phyloP scores from a whole-genome alignment of 805 yeast species.

The Zygoascus tannicola region DNA sequence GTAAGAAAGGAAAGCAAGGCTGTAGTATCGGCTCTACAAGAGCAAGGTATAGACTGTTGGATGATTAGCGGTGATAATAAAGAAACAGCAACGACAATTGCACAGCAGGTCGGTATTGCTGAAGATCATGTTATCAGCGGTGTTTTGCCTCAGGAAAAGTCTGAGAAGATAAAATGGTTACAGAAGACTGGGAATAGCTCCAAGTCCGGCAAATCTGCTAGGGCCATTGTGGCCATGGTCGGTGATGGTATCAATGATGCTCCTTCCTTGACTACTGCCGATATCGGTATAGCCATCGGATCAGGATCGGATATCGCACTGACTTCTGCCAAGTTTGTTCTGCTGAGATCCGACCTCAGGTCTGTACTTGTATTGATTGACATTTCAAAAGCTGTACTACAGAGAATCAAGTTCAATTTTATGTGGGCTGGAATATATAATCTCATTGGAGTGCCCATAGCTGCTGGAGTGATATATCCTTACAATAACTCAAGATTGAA shows the following conservation, averaged over 20 bases:
- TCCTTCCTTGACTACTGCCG: conserved; percentile 66
- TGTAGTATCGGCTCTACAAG: conserved; percentile 38
- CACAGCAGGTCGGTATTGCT: conserved; percentile 49
- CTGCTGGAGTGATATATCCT: conserved; percentile 85
- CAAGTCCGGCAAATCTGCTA: conserved; percentile 14
- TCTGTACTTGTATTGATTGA: conserved; percentile 52
- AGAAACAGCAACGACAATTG: conserved; percentile 60
- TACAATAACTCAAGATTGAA: conserved; percentile 61
- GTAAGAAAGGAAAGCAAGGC: conserved; percentile 43
- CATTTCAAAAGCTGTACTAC: conserved; percentile 60
- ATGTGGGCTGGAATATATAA: conserved; percentile 84
- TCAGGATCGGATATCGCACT: conserved; percentile 70
- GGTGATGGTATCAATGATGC: conserved; percentile 84
- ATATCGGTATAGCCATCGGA: conserved; percentile 69
- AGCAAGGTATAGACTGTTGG: conserved; percentile 47
- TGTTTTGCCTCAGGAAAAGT: conserved; percentile 67
- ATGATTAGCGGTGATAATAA: conserved; percentile 72
- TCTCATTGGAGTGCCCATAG: conserved; percentile 77
- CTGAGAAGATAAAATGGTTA: conserved; percentile 47
- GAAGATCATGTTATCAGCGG: conserved; percentile 49
- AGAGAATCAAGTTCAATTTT: conserved; percentile 69
- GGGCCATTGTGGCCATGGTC: conserved; percentile 58
- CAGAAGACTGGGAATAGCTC: conserved; percentile 34
- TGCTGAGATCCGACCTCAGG: conserved; percentile 41
- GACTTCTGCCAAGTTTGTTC: conserved; percentile 63